Evolutionary conservation across 2,329 filamentous ascomycete genomes (phyloP).

Genomic region (Fusarium cyanostomum): DNA sequence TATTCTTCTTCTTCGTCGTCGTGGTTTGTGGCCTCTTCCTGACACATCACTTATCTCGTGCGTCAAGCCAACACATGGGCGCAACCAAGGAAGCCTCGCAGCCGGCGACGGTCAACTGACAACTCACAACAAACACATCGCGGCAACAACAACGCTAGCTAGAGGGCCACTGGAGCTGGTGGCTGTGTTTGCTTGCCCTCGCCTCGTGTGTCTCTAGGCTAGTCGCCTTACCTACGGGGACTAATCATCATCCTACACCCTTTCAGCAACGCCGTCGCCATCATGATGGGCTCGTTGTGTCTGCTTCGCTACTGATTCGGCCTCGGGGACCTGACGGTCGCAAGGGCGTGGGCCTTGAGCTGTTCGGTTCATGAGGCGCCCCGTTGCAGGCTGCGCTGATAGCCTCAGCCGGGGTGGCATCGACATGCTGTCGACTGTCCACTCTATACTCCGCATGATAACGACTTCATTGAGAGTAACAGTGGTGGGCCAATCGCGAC

Average conservation of each 20-base stretch:
- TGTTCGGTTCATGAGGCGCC: neutral
- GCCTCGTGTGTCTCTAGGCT: neutral
- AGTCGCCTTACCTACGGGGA: slow-evolving; percentile 2
- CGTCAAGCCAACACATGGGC: slow-evolving; percentile 3
- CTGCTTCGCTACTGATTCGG: neutral
- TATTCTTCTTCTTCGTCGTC: slow-evolving; percentile 5
- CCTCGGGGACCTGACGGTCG: neutral
- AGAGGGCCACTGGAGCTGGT: neutral
- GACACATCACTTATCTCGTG: slow-evolving; percentile 26
- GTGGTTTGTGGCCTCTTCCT: slow-evolving; percentile 11
- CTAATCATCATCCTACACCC: neutral
- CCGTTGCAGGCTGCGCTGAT: slow-evolving; percentile 65
- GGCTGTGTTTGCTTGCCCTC: slow-evolving; percentile 1
- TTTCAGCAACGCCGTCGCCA: neutral
- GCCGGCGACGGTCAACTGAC: slow-evolving; percentile 21
- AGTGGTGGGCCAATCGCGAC: slow-evolving; percentile 7
- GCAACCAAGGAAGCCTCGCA: slow-evolving; percentile 22
- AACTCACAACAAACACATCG: neutral
- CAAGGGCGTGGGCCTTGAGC: neutral
- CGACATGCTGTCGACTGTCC: slow-evolving; percentile 54
- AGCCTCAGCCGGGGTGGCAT: slow-evolving; percentile 79
- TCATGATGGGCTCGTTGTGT: neutral
- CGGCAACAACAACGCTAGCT: slow-evolving; percentile 38
- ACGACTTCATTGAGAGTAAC: neutral
- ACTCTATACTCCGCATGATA: slow-evolving; percentile 2